Evolutionary conservation across 768 basidiomycete genomes (phyloP), one percentile per base, ranked within the genome.

Genomic region (Holtermannia corniformis): DNA sequence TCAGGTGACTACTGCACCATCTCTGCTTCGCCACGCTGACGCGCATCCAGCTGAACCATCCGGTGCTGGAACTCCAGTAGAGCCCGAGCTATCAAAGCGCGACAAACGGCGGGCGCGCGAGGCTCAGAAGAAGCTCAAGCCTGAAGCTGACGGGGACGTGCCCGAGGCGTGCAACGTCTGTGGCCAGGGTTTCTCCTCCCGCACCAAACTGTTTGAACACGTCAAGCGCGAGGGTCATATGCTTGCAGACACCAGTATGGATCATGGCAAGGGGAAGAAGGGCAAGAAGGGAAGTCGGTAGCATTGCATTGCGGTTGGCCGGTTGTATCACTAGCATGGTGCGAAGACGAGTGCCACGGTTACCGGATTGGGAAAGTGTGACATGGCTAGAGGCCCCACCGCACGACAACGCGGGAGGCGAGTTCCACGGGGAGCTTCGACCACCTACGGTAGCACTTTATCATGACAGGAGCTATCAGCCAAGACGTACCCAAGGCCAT

Each of bases 71-170:
- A 47, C 32, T 41, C 26, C 44, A 23, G 48, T 53, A 50, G 44
- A 28, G 47, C 14, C 50, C 41, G 67, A 73, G 46, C 58, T 79
- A 55, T 80, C 87, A 4, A 96, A 95, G 72, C 81, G 80, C 54
- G 88, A 95, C 26, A 88, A 84, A 71, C 76, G 92, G 44, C 78
- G 82, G 46, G 83, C 84, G 16, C 77, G 81, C 44, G 86, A 93
- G 68, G 81, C 76, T 2, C 76, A 80, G 44, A 87, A 83, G 75
- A 88, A 84, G 67, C 74, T 63, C 13, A n/a, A n/a, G n/a, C n/a
- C n/a, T n/a, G 72, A 74, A 41, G 65, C 66, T 27, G 64, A 61
- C 28, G 67, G 57, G 21, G 25, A 25, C 16, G 21, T 22, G 20
- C 37, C 44, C 37, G 49, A 54, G 41, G 44, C 41, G 22, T 58